Evolutionary conservation across 352 stramenopile genomes (phyloP).

Genomic region (Globisporangium echinulatum): DNA sequence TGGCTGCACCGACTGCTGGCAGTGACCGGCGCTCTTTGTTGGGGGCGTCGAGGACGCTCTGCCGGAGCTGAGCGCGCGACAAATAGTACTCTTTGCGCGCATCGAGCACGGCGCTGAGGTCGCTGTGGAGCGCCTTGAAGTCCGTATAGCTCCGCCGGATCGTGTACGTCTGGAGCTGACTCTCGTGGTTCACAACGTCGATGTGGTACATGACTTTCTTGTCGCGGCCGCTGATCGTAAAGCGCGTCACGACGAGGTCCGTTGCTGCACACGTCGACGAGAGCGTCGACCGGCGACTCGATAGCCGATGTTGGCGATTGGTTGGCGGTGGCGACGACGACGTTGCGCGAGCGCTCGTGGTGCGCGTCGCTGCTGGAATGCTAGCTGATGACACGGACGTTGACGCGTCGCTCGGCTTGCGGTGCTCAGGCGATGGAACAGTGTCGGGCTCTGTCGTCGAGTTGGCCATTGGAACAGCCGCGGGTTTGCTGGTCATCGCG

Average conservation of each 20-base stretch:
- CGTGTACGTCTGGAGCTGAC: slow-evolving; percentile 76
- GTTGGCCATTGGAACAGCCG: background rate
- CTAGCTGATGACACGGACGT: slow-evolving; percentile 3
- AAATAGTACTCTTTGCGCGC: slow-evolving; percentile 51
- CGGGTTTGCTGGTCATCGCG: background rate
- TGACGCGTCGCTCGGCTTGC: slow-evolving; percentile 10
- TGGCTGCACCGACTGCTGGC: slow-evolving; percentile 6
- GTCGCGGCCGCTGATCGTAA: slow-evolving; percentile 57
- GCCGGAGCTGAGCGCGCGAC: slow-evolving; percentile 8
- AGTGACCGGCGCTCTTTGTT: slow-evolving; percentile 10
- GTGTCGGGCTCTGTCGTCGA: slow-evolving; percentile 1
- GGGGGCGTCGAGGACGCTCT: slow-evolving; percentile 4
- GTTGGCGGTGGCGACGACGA: slow-evolving; percentile 1
- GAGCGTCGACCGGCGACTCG: slow-evolving; percentile 34
- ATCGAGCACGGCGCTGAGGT: slow-evolving; percentile 63
- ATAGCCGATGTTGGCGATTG: slow-evolving; percentile 8
- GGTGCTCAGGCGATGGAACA: slow-evolving; percentile 12
- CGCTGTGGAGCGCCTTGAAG: slow-evolving; percentile 71
- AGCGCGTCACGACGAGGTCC: slow-evolving; percentile 66
- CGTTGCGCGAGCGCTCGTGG: background rate
- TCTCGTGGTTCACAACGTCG: slow-evolving; percentile 67
- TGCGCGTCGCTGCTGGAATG: slow-evolving; percentile 7
- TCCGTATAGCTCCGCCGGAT: slow-evolving; percentile 82
- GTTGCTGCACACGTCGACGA: slow-evolving; percentile 31
- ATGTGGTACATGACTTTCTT: slow-evolving; percentile 88